A percentile compares a stretch with the other conserved stretches of the same genome.
Conservation (phyloP, 2,329 filamentous ascomycete species). For the Aphanoascus verrucosus region DNA sequence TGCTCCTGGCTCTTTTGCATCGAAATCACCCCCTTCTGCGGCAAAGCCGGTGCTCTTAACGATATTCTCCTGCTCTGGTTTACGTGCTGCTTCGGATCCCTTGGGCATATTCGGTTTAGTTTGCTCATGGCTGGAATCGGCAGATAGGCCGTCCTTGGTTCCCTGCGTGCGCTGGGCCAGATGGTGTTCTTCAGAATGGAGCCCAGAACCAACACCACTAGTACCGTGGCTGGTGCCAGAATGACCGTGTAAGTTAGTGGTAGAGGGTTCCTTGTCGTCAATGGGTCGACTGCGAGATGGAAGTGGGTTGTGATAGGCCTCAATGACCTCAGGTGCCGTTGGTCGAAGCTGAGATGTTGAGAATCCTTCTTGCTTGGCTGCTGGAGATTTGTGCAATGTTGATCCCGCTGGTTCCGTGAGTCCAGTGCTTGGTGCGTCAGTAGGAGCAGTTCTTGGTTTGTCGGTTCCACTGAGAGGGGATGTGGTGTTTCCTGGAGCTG, state of each 20-base stretch:
- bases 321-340: background rate
- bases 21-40: conserved; percentile 48
- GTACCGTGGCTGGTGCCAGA: background rate
- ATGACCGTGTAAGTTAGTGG: background rate
- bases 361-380: background rate
- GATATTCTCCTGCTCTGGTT: conserved; percentile 33
- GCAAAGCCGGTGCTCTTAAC: conserved; percentile 49
- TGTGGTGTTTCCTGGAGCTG: background rate
- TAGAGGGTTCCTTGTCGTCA: background rate
- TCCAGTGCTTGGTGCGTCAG: conserved; percentile 21
- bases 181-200: background rate
- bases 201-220: background rate
- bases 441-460: conserved; percentile 10
- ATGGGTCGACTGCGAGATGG: background rate
- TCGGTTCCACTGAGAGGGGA: conserved; percentile 4
- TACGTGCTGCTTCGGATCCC: background rate
- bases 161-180: background rate
- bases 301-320: background rate
- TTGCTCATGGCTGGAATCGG: conserved; percentile 1
- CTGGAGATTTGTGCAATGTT: background rate
- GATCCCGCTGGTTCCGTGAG: conserved; percentile 10
- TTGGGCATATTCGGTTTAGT: background rate
- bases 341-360: background rate
- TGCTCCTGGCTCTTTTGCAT: conserved; percentile 46
- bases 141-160: background rate